phyloP scores from a whole-genome alignment of 768 basidiomycete species.

The Psilocybe cyanescens region DNA sequence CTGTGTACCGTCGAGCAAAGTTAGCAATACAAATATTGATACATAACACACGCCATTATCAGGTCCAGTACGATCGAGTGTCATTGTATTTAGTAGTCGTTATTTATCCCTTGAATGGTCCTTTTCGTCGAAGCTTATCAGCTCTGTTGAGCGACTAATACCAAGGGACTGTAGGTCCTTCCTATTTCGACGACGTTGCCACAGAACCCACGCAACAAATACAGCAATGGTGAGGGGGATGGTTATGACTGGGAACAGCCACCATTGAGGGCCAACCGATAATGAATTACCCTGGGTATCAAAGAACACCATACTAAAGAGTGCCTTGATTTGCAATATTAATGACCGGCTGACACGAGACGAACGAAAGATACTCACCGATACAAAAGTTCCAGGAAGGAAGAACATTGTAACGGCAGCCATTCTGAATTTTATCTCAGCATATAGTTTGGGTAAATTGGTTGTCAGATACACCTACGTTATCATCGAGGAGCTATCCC shows the following conservation, averaged over 20 bases:
- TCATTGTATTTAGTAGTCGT: too few relatives aligned
- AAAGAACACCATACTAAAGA: conserved; percentile 32
- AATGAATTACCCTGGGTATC: conserved; percentile 9
- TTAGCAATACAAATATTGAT: too few relatives aligned
- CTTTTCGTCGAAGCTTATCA: not conserved
- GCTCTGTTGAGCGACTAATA: not conserved
- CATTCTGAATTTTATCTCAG: conserved; percentile 18
- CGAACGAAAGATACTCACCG: conserved; percentile 11
- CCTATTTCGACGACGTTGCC: conserved; percentile 11
- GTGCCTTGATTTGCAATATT: conserved; percentile 12
- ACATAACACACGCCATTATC: too few relatives aligned
- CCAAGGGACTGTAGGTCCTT: not conserved
- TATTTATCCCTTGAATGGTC: too few relatives aligned
- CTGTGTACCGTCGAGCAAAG: too few relatives aligned
- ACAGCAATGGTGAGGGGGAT: conserved; percentile 25
- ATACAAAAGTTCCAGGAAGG: conserved; percentile 31
- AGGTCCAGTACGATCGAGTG: too few relatives aligned
- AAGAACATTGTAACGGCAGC: conserved; percentile 30
- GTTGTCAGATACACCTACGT: conserved; percentile 19
- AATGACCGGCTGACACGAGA: not conserved
- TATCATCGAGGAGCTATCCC: conserved; percentile 30
- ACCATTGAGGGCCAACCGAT: conserved; percentile 18
- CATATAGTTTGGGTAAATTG: not conserved
- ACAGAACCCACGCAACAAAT: conserved; percentile 20
- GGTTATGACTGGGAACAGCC: conserved; percentile 25